These are phyloP conservation scores for Torulaspora indica DNA, from an alignment of 805 yeast genomes.

Conservation along the genomic window DNA sequence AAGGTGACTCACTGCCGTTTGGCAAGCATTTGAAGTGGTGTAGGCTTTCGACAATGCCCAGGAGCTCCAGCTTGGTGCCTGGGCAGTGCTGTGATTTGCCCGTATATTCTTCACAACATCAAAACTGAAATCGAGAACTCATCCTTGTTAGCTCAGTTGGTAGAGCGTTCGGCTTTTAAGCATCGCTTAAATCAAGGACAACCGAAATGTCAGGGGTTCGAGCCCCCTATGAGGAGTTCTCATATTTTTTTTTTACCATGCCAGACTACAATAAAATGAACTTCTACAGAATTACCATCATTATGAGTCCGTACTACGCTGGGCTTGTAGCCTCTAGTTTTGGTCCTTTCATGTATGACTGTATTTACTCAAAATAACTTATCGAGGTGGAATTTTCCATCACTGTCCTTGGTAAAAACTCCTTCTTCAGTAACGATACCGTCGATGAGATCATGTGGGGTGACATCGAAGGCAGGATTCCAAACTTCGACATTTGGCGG, in stretches of 20 bases:
- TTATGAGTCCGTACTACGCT: no score
- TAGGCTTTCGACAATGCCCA: no score
- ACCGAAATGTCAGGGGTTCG: constrained; percentile 50
- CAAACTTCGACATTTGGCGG: constrained; percentile 82
- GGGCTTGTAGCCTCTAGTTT: no score
- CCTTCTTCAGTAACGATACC: constrained; percentile 84
- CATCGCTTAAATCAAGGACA: constrained; percentile 35
- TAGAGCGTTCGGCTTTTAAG: constrained; percentile 67
- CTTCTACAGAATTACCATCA: neutral
- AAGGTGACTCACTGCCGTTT: no score
- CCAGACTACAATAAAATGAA: neutral
- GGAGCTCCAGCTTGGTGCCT: no score
- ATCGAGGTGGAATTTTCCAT: constrained; percentile 49
- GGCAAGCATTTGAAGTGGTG: no score
- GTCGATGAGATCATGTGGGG: constrained; percentile 78
- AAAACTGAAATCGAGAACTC: constrained; percentile 36
- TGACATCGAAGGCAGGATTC: constrained; percentile 96
- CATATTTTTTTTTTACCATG: constrained; percentile 13
- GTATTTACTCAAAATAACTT: constrained; percentile 17
- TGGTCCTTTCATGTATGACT: neutral
- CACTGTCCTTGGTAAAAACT: constrained; percentile 45
- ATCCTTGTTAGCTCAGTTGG: constrained; percentile 61
- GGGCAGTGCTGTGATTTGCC: no score
- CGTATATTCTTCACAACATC: no score
- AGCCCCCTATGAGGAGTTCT: constrained; percentile 49